A percentile compares a stretch with the other conserved stretches of the same genome.
phyloP scores from a whole-genome alignment of 2,329 filamentous ascomycete genomes.

The Coniosporium tulheliwenetii region DNA sequence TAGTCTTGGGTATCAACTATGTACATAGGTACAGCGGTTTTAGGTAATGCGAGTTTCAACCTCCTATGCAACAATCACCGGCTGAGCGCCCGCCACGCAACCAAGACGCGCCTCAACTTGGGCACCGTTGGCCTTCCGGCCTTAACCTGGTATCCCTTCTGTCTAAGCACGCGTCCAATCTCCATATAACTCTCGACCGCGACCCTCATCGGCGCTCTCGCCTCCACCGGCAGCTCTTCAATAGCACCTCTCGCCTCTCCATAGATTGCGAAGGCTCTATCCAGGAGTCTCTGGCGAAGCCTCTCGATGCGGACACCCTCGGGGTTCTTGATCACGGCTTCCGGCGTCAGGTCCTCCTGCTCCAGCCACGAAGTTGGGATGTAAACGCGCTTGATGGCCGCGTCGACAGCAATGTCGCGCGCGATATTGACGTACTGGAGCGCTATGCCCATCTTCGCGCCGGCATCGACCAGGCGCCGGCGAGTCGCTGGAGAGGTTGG shows the following conservation, averaged over 20 bases:
- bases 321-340: conserved; percentile 38
- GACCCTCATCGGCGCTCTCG: conserved; percentile 48
- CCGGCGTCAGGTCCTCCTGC: conserved; percentile 37
- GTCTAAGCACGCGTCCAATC: conserved; percentile 48
- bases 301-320: conserved; percentile 29
- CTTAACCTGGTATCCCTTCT: conserved; percentile 27
- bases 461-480: conserved; percentile 36
- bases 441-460: conserved; percentile 53
- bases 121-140: conserved; percentile 31
- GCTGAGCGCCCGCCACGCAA: conserved; percentile 37
- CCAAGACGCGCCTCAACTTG: conserved; percentile 31
- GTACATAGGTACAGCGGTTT: too few relatives aligned
- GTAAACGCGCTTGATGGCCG: conserved; percentile 50
- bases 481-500: conserved; percentile 14
- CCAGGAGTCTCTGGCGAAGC: conserved; percentile 39
- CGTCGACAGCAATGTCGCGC: conserved; percentile 55
- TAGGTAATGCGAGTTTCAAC: too few relatives aligned
- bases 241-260: conserved; percentile 39
- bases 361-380: conserved; percentile 49
- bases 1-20: too few relatives aligned
- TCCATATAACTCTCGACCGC: conserved; percentile 65
- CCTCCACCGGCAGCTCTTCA: conserved; percentile 42
- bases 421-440: conserved; percentile 68
- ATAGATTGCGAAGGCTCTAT: conserved; percentile 47
- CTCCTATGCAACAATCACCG: not conserved